These are phyloP conservation scores for Globisporangium heterothallicum DNA, from an alignment of 352 stramenopile species.

Conservation along the genomic window DNA sequence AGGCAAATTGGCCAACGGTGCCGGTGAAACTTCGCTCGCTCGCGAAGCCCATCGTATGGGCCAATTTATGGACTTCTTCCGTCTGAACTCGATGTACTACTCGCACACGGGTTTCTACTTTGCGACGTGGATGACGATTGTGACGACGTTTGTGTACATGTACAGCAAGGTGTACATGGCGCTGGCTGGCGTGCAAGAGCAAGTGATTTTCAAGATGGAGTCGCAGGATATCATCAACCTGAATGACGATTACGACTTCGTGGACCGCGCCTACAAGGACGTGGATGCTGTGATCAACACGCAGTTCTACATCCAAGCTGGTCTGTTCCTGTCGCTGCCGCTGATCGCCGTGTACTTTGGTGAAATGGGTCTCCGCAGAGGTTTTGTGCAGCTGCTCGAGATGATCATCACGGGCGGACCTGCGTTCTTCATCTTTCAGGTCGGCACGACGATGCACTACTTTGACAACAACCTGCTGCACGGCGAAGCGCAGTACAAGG, in stretches of 20 bases:
- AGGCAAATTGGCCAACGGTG: slow-evolving; percentile 79
- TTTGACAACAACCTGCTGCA: slow-evolving; percentile 82
- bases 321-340: slow-evolving; percentile 72
- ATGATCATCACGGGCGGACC: slow-evolving; percentile 74
- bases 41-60: slow-evolving; percentile 82
- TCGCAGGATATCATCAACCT: slow-evolving; percentile 57
- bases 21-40: slow-evolving; percentile 68
- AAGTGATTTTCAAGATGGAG: slow-evolving; percentile 77
- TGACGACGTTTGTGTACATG: slow-evolving; percentile 87
- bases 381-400: slow-evolving; percentile 67
- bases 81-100: slow-evolving; percentile 85
- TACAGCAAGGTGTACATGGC: slow-evolving; percentile 82
- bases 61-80: slow-evolving; percentile 85
- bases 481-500: slow-evolving; percentile 76
- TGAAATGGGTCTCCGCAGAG: slow-evolving; percentile 64
- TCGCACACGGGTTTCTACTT: slow-evolving; percentile 86
- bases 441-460: slow-evolving; percentile 84
- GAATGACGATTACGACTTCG: slow-evolving; percentile 52
- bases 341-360: slow-evolving; percentile 78
- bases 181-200: slow-evolving; percentile 56
- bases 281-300: slow-evolving; percentile 71
- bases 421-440: slow-evolving; percentile 77
- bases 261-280: slow-evolving; percentile 56
- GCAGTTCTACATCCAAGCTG: slow-evolving; percentile 82
- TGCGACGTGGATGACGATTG: slow-evolving; percentile 83